Evolutionary conservation across 2,329 filamentous ascomycete genomes (phyloP), one percentile per base, ranked within the genome.

Genomic region (Neonectria faginata): DNA sequence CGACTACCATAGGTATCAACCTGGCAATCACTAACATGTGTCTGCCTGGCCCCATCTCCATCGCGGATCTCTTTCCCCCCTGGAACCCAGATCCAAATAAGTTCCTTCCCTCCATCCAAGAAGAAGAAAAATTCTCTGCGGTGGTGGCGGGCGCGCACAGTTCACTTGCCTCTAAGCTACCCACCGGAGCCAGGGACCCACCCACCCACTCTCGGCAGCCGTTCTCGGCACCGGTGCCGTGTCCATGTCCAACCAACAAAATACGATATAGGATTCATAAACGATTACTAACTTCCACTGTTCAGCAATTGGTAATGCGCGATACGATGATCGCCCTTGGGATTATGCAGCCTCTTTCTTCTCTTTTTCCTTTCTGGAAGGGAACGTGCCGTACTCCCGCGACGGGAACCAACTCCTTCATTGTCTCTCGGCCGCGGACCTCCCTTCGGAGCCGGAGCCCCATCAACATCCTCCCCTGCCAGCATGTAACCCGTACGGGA

Each of bases 181-280:
- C 48, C 50, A 54, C 57, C 39, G 22, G 39, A 31, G 44, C 2
- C 41, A 47, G 27, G 7, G n/a, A 16, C 6, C 39, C 18, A 14
- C 6, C 39, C 18, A 14, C 45, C 12, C 53, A 22, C 47, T 39
- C 45, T 71, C 70, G 70, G 70, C 68, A 71, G 39, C 67, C 66
- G 47, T 52, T 33, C 52, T 69, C 69, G 69, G 69, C 62, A 70
- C 65, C 66, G 68, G 67, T 55, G 62, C 69, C 61, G 66, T 51
- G 22, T n/a, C 25, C 20, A 48, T 29, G 25, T 39, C 29, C 14
- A 6, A 31, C 47, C 45, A 48, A 16, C 20, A 22, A 14, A 14
- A 25, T 27, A 12, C 22, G 45, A 8, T 3, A 33, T 12, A 5
- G 9, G 39, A 20, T 51, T 51, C 20, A 22, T n/a, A 42, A 20